These are phyloP conservation scores for Halenospora varia DNA, from an alignment of 495 filamentous ascomycete species.

Conservation along the genomic window DNA sequence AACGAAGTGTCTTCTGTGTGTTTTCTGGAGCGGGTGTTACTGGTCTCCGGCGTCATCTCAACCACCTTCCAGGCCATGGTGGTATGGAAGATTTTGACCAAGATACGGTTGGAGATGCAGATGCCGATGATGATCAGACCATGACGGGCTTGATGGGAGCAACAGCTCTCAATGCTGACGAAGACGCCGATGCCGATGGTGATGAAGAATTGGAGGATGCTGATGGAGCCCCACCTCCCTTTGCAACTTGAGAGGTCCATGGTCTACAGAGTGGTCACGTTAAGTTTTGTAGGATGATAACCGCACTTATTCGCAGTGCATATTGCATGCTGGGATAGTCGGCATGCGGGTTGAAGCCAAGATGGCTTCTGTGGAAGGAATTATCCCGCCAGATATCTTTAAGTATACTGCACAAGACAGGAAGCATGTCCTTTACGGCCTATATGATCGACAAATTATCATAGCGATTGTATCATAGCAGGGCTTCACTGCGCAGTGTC, in stretches of 20 bases:
- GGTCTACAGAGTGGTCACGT: background rate
- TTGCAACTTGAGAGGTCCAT: background rate
- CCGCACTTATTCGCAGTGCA: background rate
- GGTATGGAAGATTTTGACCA: slow-evolving; percentile 12
- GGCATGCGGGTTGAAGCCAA: background rate
- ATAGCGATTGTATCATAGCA: background rate
- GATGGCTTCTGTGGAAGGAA: background rate
- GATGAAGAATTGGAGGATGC: slow-evolving; percentile 31
- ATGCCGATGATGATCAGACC: slow-evolving; percentile 52
- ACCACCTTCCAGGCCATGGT: slow-evolving; percentile 33
- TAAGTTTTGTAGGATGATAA: background rate
- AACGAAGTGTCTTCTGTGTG: slow-evolving; percentile 93
- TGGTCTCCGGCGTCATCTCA: slow-evolving; percentile 73
- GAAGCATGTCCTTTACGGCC: background rate
- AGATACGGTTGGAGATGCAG: slow-evolving; percentile 53
- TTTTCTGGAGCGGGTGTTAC: slow-evolving; percentile 87
- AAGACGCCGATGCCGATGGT: slow-evolving; percentile 34
- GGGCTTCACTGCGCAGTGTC: background rate
- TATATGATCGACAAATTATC: background rate
- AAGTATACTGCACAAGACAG: background rate
- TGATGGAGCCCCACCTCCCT: slow-evolving; percentile 21
- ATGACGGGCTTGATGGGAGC: slow-evolving; percentile 54
- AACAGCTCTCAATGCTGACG: slow-evolving; percentile 47
- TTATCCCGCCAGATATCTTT: background rate
- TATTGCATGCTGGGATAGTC: background rate